Evolutionary conservation across 345 rosid species (phyloP), one percentile per base, ranked within the genome.

Genomic region (Eucalyptus pauciflora): DNA sequence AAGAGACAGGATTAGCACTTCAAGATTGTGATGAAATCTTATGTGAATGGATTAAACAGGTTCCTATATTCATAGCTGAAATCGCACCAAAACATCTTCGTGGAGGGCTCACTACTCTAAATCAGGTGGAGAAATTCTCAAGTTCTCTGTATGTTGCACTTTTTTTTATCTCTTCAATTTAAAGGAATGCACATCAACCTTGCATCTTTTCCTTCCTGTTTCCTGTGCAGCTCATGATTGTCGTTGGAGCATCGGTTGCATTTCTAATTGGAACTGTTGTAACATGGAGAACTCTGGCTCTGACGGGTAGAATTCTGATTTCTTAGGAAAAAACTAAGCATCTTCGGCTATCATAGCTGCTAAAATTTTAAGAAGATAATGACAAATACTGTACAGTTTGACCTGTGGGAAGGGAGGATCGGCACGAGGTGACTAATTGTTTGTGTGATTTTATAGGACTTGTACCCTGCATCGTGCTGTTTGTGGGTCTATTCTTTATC

Each of bases 81-180:
- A 96, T 97, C 89, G 92, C 99, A 13, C 99, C 99, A 16, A 96
- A 94, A 94, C 93, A 96, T 93, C 98, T 96, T 25, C 92, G 99
- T 13, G 98, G 99, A 88, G 98, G 97, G 69, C 97, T 97, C 69
- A 95, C 99, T 69, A 94, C 99, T 62, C 88, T 96, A 86, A 97
- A 97, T 91, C 96, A 95, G 93, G 96, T 94, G 58, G 43, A 22
- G 87, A 88, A 86, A 76, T 76, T 76, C 48, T 76, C 48, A 37
- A 76, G 45, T 29, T 48, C 85, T 41, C 85, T 41, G 83, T 37
- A 20, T 41, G 85, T 22, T 24, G 24, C 48, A 22, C 62, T 62
- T 76, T 6, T 33, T 33, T 69, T 16, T 43, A 18, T n/a, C 48
- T 86, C n/a, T 62, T 31, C 46, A 16, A 29, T 37, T 20, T 10